Base-by-base conservation (phyloP, 192 early-diverging fungal genomes). In the Lobulomyces angularis region DNA sequence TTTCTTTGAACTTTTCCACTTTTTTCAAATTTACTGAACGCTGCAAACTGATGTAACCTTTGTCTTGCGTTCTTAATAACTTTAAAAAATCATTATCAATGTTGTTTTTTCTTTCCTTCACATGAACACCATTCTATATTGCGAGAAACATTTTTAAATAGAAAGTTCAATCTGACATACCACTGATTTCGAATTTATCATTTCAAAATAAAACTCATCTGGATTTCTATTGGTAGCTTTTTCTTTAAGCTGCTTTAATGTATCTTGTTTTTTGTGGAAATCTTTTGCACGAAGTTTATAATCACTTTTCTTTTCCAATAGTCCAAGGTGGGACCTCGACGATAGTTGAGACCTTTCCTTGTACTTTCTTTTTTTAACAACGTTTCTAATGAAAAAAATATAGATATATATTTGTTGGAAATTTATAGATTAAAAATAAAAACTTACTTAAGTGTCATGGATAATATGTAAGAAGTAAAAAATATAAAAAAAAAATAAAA, bases 121-220 rank as follows among this genome's bases (percentile, higher is more conserved):
- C 47, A 48, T 95, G 91, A 1, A 81, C 80, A 12, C 90, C 90
- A 18, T 80, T 66, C 64, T 66, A 33, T 8, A 3, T 3, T 8
- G 20, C 18, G 5, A 41, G 40, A 7, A 6, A 61, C 37, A 26
- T 37, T 3, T 28, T 11, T 35, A 16, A 9, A 28, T 19, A 19
- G 41, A 3, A 27, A 1, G 27, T 18, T 42, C 35, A 23, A 16
- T 50, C 5, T 5, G 9, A 12, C 39, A 25, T 56, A 75, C 68
- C 58, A 86, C 84, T 41, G 86, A 84, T 48, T 81, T 75, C 16
- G 76, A 51, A 48, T 82, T 82, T 55, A 90, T 77, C 94, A 98
- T 98, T 57, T 80, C 84, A 53, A 89, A 92, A 69, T 96, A 95
- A 58, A 98, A 98, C 67, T 98, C 94, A 58, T 98, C 94, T 2